A percentile compares a stretch with the other conserved stretches of the same genome.
These are phyloP conservation scores for Peronospora tabacina DNA, from an alignment of 352 stramenopile species.

Conservation along the genomic window DNA sequence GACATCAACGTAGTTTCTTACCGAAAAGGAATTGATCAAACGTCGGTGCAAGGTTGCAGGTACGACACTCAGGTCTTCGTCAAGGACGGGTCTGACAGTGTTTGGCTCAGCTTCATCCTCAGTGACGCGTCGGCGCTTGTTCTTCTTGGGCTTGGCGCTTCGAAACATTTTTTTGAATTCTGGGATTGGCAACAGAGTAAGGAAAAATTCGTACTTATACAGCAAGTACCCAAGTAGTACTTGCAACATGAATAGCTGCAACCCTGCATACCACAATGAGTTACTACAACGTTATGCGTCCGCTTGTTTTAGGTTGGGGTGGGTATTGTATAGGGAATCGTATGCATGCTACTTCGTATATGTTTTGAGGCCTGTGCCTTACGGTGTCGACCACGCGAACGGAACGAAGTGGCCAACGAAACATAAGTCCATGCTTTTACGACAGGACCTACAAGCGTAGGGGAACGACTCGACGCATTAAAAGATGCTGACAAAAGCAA, in stretches of 20 bases:
- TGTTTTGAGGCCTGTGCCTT: not conserved
- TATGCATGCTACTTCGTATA: not conserved
- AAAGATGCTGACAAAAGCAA: not conserved
- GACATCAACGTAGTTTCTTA: not conserved
- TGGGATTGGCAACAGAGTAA: not conserved
- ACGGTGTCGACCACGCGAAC: not conserved
- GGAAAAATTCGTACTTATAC: too few relatives aligned
- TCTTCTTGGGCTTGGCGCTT: slow-evolving; percentile 37
- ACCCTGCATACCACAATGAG: too few relatives aligned
- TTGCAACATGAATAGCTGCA: too few relatives aligned
- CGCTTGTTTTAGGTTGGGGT: not conserved
- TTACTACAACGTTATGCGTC: too few relatives aligned
- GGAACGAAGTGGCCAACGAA: too few relatives aligned
- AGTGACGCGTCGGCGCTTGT: slow-evolving; percentile 36
- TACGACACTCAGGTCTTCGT: slow-evolving; percentile 8
- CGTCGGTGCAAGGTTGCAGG: slow-evolving; percentile 3
- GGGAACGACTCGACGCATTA: too few relatives aligned
- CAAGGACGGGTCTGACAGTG: not conserved
- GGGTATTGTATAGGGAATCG: too few relatives aligned
- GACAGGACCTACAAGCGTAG: too few relatives aligned
- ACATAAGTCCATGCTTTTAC: too few relatives aligned
- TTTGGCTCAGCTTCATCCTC: slow-evolving; percentile 31
- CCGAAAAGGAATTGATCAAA: slow-evolving; percentile 16
- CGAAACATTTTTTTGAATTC: slow-evolving; percentile 36
- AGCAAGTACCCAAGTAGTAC: too few relatives aligned